Evolutionary conservation across 108 stramenopile species (phyloP), one percentile per base, ranked within the genome.

Genomic region (Skeletonema marinoi): DNA sequence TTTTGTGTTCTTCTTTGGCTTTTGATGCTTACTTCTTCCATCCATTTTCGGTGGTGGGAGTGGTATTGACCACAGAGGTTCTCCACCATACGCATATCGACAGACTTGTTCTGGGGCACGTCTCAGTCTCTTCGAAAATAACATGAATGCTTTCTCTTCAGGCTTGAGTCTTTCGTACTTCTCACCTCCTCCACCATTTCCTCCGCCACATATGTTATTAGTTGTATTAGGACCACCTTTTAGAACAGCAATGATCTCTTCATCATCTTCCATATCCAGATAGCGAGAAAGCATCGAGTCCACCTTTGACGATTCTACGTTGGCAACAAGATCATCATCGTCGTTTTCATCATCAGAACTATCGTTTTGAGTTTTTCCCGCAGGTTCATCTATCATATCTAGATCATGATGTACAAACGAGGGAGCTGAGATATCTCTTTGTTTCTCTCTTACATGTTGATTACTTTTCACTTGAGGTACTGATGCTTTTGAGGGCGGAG

Each of bases 221-320:
- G 16, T 46, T n/a, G 58, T 17, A 11, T 54, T 60, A 14, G 17
- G 8, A 12, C 63, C 75, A 17, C 88, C 87, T 29, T 80, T 77
- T 2, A 96, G 65, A 11, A 81, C 89, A 6, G 85, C 72, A 19
- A 96, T 58, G 64, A 96, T 92, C 3, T 87, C 89, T 62, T 82
- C 80, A 72, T 96, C 94, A 46, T 96, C 94, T 75, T 96, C 94
- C 77, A 90, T 88, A n/a, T 79, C 89, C 78, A 96, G 80, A 67
- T 96, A 96, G 62, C 83, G 69, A 32, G 88, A 87, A 8, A 96
- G 59, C 91, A 96, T 90, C 66, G 83, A 66, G 50, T 91, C 88
- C 30, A 96, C 88, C 66, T 90, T 88, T 16, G 50, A 32, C 39
- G 87, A 88, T 54, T 91, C 89, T 21, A 74, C 58, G 48, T 73